These are phyloP conservation scores for Populus tomentosa DNA, from an alignment of 441 rosid genomes.

Conservation along the genomic window DNA sequence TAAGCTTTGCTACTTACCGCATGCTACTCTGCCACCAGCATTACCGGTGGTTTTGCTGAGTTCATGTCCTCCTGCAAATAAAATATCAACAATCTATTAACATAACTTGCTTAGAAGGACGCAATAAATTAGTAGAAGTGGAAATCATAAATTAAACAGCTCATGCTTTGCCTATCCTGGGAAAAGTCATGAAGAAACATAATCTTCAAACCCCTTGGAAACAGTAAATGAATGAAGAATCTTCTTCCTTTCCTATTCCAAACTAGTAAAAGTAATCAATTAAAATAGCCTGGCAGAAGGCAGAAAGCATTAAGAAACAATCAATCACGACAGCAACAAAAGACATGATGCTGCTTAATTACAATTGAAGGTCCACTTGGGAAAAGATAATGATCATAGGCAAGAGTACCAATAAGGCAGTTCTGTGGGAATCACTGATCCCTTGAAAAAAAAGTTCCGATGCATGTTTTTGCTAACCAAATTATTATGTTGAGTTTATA, in stretches of 20 bases:
- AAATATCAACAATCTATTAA: neutral
- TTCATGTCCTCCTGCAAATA: constrained; percentile 74
- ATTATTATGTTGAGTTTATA: neutral
- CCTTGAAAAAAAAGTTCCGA: neutral
- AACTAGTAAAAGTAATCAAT: too few species aligned
- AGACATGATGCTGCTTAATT: neutral
- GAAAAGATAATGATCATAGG: neutral
- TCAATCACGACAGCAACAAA: neutral
- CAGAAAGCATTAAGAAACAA: neutral
- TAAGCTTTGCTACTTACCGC: constrained; percentile 45
- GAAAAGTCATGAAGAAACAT: neutral
- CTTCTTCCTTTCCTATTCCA: too few species aligned
- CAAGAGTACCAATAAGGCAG: neutral
- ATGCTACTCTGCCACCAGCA: constrained; percentile 83
- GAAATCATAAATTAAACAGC: neutral
- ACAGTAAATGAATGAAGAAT: too few species aligned
- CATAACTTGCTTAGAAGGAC: neutral
- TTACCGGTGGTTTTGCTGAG: constrained; percentile 82
- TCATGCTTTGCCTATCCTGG: too few species aligned
- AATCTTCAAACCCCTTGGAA: too few species aligned
- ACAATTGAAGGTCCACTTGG: neutral
- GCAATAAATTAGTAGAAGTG: neutral
- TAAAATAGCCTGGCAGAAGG: neutral
- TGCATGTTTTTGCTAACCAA: neutral
- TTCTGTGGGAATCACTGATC: neutral